Conservation (phyloP, 352 stramenopile genomes). For the Globisporangium viniferum region DNA sequence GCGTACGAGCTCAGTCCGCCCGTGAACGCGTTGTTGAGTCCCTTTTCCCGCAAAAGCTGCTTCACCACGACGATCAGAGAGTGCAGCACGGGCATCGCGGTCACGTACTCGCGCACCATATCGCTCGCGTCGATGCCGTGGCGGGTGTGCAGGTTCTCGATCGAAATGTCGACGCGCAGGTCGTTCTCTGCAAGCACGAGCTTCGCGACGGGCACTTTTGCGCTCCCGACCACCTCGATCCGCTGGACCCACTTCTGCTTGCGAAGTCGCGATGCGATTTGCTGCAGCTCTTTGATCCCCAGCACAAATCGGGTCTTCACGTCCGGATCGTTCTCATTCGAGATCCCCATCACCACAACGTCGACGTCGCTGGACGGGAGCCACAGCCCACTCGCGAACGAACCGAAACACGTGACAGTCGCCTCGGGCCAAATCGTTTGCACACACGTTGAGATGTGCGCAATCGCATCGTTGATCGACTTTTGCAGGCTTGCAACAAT, state of each 20-base stretch:
- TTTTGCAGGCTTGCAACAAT: slow-evolving; percentile 50
- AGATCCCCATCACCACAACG: slow-evolving; percentile 79
- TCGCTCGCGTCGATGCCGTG: slow-evolving; percentile 79
- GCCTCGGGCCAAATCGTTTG: slow-evolving; percentile 75
- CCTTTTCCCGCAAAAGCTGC: slow-evolving; percentile 84
- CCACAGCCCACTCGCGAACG: slow-evolving; percentile 85
- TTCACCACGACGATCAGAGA: slow-evolving; percentile 85
- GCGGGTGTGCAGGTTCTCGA: slow-evolving; percentile 82
- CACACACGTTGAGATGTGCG: slow-evolving; percentile 59
- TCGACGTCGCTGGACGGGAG: slow-evolving; percentile 87
- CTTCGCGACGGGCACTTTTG: slow-evolving; percentile 87
- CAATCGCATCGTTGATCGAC: slow-evolving; percentile 72
- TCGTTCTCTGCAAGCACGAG: slow-evolving; percentile 55
- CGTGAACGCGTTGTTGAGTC: slow-evolving; percentile 88
- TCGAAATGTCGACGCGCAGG: slow-evolving; percentile 85
- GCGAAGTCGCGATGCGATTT: slow-evolving; percentile 44
- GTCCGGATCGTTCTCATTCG: slow-evolving; percentile 31
- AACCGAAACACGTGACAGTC: slow-evolving; percentile 74
- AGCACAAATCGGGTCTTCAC: slow-evolving; percentile 48
- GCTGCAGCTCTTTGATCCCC: slow-evolving; percentile 53
- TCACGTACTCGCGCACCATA: slow-evolving; percentile 77
- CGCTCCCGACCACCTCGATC: slow-evolving; percentile 77
- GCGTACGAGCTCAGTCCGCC: slow-evolving; percentile 88
- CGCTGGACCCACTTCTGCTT: slow-evolving; percentile 71
- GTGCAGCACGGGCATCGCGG: slow-evolving; percentile 59